Percentiles rank a stretch among this genome's conserved stretches.
Conservation (phyloP, 192 early-diverging fungal genomes). For the Oehlia diaphana region DNA sequence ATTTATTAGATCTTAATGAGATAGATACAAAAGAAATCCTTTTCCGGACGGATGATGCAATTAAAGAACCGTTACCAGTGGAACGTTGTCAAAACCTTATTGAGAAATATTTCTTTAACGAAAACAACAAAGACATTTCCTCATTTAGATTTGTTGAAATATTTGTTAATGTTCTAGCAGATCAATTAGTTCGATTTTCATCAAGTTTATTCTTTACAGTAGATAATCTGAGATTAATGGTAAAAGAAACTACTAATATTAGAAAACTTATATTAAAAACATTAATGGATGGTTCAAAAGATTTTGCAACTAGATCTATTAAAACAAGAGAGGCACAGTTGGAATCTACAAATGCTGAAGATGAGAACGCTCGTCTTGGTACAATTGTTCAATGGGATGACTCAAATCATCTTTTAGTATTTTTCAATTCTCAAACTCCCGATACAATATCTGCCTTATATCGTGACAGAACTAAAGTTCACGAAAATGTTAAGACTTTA, state of each 20-base stretch:
- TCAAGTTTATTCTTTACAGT: slow-evolving; percentile 28
- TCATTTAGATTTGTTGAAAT: slow-evolving; percentile 33
- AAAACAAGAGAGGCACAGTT: no score
- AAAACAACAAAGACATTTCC: not conserved
- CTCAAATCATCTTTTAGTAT: no score
- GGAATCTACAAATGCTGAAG: no score
- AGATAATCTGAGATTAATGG: slow-evolving; percentile 28
- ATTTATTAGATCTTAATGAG: not conserved
- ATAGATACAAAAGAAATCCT: slow-evolving; percentile 26
- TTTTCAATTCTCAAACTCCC: no score
- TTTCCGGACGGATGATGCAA: not conserved
- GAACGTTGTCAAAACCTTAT: slow-evolving; percentile 18
- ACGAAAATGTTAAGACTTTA: no score
- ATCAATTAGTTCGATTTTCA: slow-evolving; percentile 34
- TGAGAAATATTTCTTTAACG: slow-evolving; percentile 27
- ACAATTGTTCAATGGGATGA: no score
- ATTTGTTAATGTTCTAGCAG: slow-evolving; percentile 32
- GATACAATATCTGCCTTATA: no score
- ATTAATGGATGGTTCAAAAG: not conserved
- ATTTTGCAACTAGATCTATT: no score
- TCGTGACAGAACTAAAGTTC: no score
- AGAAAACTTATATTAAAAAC: slow-evolving; percentile 16
- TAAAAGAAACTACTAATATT: slow-evolving; percentile 7
- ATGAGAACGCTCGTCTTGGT: no score
- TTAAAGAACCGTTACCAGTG: not conserved